Evolutionary conservation across 805 yeast genomes (phyloP).

Genomic region (Wickerhamomyces sydowiorum): DNA sequence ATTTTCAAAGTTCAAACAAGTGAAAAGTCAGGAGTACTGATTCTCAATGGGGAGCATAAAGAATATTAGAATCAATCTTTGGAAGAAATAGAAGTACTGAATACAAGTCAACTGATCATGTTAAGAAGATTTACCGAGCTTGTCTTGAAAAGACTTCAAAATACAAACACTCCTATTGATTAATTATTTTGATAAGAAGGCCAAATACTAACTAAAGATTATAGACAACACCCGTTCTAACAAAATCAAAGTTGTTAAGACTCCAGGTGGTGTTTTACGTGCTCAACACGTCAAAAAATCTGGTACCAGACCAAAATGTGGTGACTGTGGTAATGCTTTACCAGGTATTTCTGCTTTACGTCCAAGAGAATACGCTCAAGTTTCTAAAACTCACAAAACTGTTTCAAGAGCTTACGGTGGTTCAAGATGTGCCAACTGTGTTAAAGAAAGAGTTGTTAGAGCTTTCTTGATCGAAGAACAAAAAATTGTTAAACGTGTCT

Average conservation of each 20-base stretch:
- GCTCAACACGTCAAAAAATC: constrained; percentile 94
- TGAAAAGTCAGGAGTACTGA: not conserved
- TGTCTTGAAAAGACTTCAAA: too few relatives aligned
- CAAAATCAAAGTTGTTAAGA: constrained; percentile 99
- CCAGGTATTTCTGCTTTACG: constrained; percentile 91
- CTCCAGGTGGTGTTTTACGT: constrained; percentile 99
- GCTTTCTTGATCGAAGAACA: constrained; percentile 99
- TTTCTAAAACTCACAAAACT: constrained; percentile 95
- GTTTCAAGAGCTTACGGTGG: constrained; percentile 99
- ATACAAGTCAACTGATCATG: too few relatives aligned
- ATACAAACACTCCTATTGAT: not conserved
- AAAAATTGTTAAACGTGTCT: constrained; percentile 98
- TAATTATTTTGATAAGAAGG: not conserved
- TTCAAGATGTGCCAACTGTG: constrained; percentile 96
- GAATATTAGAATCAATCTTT: too few relatives aligned
- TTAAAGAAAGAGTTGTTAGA: constrained; percentile 98
- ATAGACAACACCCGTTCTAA: constrained; percentile 98
- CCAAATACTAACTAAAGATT: constrained; percentile 20
- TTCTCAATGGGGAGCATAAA: too few relatives aligned
- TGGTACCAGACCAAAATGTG: constrained; percentile 79
- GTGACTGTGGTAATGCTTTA: constrained; percentile 75
- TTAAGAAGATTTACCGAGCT: too few relatives aligned
- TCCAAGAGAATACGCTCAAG: constrained; percentile 96
- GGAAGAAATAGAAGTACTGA: too few relatives aligned
- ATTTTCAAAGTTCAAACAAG: not conserved